Conservation (phyloP, 2,329 filamentous ascomycete genomes). For the Drechslerella dactyloides region DNA sequence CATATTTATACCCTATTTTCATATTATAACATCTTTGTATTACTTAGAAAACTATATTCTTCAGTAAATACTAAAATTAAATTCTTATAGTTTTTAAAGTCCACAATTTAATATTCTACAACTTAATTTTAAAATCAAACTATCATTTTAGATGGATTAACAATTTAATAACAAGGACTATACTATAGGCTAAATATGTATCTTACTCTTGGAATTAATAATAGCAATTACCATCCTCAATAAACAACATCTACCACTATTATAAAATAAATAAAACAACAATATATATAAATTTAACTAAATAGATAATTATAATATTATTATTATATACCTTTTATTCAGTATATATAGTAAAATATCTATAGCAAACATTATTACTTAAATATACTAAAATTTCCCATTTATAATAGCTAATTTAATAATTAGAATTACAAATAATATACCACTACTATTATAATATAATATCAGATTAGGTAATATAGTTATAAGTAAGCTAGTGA, state of each 20-base stretch:
- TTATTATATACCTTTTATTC: slow-evolving; percentile 13
- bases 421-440: slow-evolving; percentile 3
- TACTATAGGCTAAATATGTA: not conserved
- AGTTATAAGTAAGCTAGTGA: slow-evolving; percentile 8
- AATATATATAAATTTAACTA: slow-evolving; percentile 9
- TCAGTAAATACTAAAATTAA: too few species aligned
- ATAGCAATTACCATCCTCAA: not conserved
- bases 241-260: slow-evolving; percentile 2
- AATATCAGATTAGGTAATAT: slow-evolving; percentile 4
- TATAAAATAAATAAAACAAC: not conserved
- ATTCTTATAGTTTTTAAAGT: too few species aligned
- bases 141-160: too few species aligned
- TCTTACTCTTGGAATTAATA: not conserved
- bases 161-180: not conserved
- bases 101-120: too few species aligned
- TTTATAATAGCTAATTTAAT: slow-evolving; percentile 2
- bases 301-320: slow-evolving; percentile 6
- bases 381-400: slow-evolving; percentile 6
- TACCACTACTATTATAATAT: not conserved
- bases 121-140: too few species aligned
- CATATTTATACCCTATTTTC: too few species aligned
- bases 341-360: slow-evolving; percentile 6
- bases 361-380: not conserved
- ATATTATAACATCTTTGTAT: too few species aligned
- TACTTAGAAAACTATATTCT: too few species aligned